Base-by-base conservation (phyloP, 495 filamentous ascomycete genomes). In the Penicillium fimorum region DNA sequence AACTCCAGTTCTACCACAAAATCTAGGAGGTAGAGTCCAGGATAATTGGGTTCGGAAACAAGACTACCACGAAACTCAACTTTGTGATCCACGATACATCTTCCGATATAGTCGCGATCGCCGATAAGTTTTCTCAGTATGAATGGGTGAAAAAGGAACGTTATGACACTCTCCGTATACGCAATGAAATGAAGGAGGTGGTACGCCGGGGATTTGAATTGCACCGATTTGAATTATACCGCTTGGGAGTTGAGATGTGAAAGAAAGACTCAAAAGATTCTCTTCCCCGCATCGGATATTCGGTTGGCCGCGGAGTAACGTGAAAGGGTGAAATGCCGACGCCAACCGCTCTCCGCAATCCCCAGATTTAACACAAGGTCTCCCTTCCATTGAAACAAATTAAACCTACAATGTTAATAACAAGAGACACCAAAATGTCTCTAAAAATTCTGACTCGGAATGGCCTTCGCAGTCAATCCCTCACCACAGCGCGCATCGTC, bases 331-430 rank as follows among this genome's bases (percentile, higher is more conserved):
- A 45, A 17, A 30, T 38, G 27, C 72, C 72, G 72, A 65, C 38
- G 69, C 60, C 64, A 75, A 71, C 71, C 71, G 70, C 54, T 50
- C 70, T 72, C 71, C 69, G 63, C 70, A 68, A 64, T n/a, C 63
- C 61, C 69, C 62, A 56, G 55, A 59, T 20, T 48, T 48, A 17
- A 22, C 52, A 47, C 27, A 42, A 41, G 10, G 38, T 22, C 24
- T 4, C 22, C 10, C 18, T 13, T 3, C 27, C 38, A 42, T 52
- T 52, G 37, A 37, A 18, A 52, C 47, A 45, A 12, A 37, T 30
- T 22, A 33, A 38, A 11, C 10, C 22, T 29, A 46, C 17, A 13
- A 40, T 57, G 47, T 35, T 50, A 15, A 18, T 52, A 54, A 12
- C 44, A 46, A 43, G 30, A 29, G 50, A 33, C 47, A 33, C 41